phyloP scores from a whole-genome alignment of 768 basidiomycete species.

The Lepiota venenata region DNA sequence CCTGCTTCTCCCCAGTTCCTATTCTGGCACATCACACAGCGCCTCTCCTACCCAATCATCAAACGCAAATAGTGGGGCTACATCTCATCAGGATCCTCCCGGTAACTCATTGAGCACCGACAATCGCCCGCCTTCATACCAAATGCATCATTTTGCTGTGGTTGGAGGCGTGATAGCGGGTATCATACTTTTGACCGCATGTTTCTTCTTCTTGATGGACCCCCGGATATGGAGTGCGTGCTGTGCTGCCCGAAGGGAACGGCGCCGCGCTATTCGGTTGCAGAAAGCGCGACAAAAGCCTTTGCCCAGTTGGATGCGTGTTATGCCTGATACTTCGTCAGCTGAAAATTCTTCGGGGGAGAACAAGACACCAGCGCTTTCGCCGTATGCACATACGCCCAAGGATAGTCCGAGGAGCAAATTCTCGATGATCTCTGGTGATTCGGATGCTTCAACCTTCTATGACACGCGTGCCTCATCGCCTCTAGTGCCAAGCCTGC shows the following conservation, averaged over 20 bases:
- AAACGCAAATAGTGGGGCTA: not conserved
- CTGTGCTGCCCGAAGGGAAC: not conserved
- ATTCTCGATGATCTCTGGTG: slow-evolving; percentile 12
- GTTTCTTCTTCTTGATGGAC: slow-evolving; percentile 3
- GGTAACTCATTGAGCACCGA: not conserved
- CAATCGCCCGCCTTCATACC: not conserved
- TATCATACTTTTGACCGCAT: not conserved
- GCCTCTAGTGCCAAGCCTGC: slow-evolving; percentile 5
- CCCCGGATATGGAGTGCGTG: slow-evolving; percentile 6
- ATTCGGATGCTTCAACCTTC: not conserved
- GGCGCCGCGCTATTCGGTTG: not conserved
- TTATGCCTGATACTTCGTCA: not conserved
- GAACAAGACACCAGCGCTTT: not conserved
- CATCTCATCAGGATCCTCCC: not conserved
- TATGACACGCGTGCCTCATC: slow-evolving; percentile 7
- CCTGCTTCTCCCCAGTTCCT: not conserved
- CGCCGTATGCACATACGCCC: not conserved
- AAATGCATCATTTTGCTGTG: slow-evolving; percentile 1
- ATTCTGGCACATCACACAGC: not conserved
- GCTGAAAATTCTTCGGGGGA: not conserved
- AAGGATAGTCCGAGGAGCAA: slow-evolving; percentile 6
- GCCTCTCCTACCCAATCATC: not conserved
- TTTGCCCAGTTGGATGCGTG: slow-evolving; percentile 2
- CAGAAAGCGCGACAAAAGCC: not conserved
- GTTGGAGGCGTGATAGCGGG: slow-evolving; percentile 1